These are phyloP conservation scores for Hevea brasiliensis DNA, from an alignment of 345 rosid genomes.

Conservation along the genomic window DNA sequence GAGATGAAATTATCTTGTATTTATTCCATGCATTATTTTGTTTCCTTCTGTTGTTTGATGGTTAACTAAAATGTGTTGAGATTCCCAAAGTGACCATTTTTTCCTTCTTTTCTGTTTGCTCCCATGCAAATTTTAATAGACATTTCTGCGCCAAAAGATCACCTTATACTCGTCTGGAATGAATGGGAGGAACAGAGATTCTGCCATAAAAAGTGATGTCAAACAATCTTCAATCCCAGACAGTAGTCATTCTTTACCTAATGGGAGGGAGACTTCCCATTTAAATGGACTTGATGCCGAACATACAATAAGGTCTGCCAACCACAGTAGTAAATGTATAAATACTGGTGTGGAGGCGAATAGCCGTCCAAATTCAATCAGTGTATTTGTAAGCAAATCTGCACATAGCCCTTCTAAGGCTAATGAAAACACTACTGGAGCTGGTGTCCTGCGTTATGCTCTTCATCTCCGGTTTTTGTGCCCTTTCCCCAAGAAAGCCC, in stretches of 20 bases:
- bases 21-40: background rate
- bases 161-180: slow-evolving; percentile 58
- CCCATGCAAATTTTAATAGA: slow-evolving; percentile 36
- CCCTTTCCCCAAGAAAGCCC: slow-evolving; percentile 16
- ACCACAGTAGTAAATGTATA: background rate
- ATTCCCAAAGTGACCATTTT: background rate
- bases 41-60: background rate
- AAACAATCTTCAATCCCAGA: slow-evolving; percentile 14
- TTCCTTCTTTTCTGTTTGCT: background rate
- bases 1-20: background rate
- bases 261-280: background rate
- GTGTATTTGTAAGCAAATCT: slow-evolving; percentile 1
- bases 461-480: slow-evolving; percentile 30
- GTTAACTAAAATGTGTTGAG: background rate
- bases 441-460: slow-evolving; percentile 29
- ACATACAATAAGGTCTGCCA: background rate
- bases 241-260: slow-evolving; percentile 15
- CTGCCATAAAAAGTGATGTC: slow-evolving; percentile 11
- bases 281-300: background rate
- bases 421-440: slow-evolving; percentile 11
- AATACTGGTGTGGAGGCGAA: slow-evolving; percentile 2
- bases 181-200: slow-evolving; percentile 3
- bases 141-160: slow-evolving; percentile 90
- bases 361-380: slow-evolving; percentile 15
- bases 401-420: slow-evolving; percentile 21